Evolutionary conservation across 306 rosid genomes (phyloP).

Genomic region (Benincasa hispida): DNA sequence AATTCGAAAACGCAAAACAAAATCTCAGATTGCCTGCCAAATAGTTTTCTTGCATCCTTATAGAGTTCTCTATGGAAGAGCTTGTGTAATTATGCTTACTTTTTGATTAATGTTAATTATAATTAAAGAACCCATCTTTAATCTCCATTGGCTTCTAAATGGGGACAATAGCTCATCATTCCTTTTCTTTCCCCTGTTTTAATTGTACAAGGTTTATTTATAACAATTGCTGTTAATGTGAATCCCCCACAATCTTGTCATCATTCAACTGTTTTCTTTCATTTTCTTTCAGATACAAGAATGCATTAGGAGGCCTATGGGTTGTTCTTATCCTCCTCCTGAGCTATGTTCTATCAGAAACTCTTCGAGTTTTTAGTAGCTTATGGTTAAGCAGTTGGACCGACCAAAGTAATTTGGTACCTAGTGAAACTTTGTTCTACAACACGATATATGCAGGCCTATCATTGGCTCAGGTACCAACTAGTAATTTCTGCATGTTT

Average conservation of each 20-base stretch:
- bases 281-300: constrained; percentile 40
- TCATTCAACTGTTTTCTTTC: neutral
- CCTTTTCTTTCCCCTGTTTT: no score
- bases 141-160: neutral
- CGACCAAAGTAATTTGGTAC: constrained; percentile 27
- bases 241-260: no score
- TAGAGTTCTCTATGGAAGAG: neutral
- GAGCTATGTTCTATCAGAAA: constrained; percentile 57
- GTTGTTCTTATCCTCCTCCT: constrained; percentile 50
- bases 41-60: neutral
- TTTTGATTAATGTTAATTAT: neutral
- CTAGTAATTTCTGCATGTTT: neutral
- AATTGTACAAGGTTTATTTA: neutral
- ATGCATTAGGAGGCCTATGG: constrained; percentile 86
- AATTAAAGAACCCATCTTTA: no score
- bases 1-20: no score
- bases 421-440: constrained; percentile 42
- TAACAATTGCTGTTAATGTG: neutral
- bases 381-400: constrained; percentile 92
- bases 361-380: constrained; percentile 76
- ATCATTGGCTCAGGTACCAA: constrained; percentile 64
- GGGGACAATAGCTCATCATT: no score
- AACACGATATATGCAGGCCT: constrained; percentile 57
- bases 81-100: neutral
- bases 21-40: no score